These are phyloP conservation scores for Limnanthes douglasii DNA, from an alignment of 345 rosid species.

Conservation along the genomic window DNA sequence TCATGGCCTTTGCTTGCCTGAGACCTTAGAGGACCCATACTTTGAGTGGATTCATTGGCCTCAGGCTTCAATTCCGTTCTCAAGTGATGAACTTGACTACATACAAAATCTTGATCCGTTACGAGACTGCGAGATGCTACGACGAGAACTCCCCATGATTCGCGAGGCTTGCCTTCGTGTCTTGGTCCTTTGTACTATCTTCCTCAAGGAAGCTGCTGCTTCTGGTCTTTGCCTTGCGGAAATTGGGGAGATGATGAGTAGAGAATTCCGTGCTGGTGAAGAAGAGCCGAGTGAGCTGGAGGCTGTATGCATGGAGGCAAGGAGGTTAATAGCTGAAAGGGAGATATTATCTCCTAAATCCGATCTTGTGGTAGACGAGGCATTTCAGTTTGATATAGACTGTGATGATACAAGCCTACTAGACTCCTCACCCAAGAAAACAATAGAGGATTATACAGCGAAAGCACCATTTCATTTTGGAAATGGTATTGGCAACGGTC, in stretches of 20 bases:
- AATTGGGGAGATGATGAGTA: constrained; percentile 61
- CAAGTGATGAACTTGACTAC: constrained; percentile 56
- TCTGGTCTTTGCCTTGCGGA: constrained; percentile 25
- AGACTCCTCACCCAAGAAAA: constrained; percentile 6
- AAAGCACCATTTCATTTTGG: constrained; percentile 23
- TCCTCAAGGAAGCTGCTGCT: constrained; percentile 43
- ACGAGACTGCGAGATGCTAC: constrained; percentile 34
- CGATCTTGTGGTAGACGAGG: constrained; percentile 17
- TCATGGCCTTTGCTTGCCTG: constrained; percentile 62
- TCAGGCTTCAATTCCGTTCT: constrained; percentile 52
- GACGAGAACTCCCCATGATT: constrained; percentile 43
- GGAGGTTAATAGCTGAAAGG: constrained; percentile 16
- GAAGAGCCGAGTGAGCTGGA: constrained; percentile 63
- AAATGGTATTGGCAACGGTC: constrained; percentile 21
- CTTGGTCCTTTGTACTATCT: constrained; percentile 34
- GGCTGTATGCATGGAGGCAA: constrained; percentile 35
- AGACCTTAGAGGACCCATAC: constrained; percentile 52
- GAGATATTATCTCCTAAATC: constrained; percentile 12
- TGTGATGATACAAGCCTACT: constrained; percentile 12
- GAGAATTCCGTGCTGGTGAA: constrained; percentile 28
- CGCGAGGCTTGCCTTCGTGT: constrained; percentile 47
- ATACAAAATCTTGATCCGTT: constrained; percentile 30
- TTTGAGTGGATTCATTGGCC: constrained; percentile 77
- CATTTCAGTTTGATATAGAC: constrained; percentile 30
- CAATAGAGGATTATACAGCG: constrained; percentile 1